These are phyloP conservation scores for Chaetomium olivaceum DNA, from an alignment of 2,329 filamentous ascomycete genomes.

Conservation along the genomic window DNA sequence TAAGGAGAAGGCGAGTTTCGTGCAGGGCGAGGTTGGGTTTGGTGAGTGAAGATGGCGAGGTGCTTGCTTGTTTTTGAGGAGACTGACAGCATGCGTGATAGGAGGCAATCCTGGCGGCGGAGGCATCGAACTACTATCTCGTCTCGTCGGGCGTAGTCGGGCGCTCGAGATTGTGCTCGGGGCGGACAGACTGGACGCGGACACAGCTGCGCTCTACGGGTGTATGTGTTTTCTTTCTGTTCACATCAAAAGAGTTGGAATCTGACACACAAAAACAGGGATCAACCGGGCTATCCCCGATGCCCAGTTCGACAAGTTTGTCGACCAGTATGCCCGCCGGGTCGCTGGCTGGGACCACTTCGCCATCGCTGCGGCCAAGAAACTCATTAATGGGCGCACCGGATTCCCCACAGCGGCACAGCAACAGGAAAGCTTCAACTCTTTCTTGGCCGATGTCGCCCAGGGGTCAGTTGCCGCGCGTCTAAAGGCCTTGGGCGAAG, in stretches of 20 bases:
- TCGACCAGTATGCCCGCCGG: not conserved
- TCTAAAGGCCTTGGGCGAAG: not conserved
- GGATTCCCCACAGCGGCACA: not conserved
- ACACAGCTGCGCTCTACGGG: not conserved
- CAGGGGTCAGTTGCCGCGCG: not conserved
- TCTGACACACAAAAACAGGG: not conserved
- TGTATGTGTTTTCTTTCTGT: not conserved
- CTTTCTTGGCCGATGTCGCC: not conserved
- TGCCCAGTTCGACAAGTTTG: not conserved
- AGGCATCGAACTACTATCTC: not conserved
- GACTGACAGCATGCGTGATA: not conserved
- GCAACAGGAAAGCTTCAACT: not conserved
- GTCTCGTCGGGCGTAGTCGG: not conserved
- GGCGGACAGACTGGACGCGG: not conserved
- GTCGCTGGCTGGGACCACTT: constrained; percentile 1
- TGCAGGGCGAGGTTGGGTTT: not conserved
- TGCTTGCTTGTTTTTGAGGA: not conserved
- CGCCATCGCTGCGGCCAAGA: not conserved
- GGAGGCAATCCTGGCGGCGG: not conserved
- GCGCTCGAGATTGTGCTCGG: not conserved
- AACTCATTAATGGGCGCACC: constrained; percentile 1
- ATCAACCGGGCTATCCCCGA: not conserved
- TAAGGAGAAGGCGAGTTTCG: not conserved
- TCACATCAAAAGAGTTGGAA: not conserved
- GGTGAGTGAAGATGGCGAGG: not conserved